phyloP scores from a whole-genome alignment of 768 basidiomycete genomes.

The Pholiota conissans region DNA sequence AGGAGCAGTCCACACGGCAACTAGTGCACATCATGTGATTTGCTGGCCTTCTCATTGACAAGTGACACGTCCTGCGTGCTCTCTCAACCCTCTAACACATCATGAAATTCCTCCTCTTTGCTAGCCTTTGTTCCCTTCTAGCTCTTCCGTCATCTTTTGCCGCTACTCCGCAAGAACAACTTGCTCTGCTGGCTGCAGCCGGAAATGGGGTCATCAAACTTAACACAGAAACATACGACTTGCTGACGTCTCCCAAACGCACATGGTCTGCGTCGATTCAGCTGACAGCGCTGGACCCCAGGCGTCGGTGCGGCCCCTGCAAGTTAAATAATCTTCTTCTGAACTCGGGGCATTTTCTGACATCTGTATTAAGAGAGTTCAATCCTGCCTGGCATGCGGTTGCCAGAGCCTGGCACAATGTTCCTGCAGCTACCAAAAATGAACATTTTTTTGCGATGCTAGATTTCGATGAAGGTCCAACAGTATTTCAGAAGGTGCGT shows the following conservation, averaged over 20 bases:
- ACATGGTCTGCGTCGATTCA: slow-evolving; percentile 88
- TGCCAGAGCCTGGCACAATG: slow-evolving; percentile 78
- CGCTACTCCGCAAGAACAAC: slow-evolving; percentile 49
- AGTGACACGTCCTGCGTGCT: slow-evolving; percentile 22
- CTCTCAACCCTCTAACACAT: slow-evolving; percentile 19
- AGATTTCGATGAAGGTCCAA: slow-evolving; percentile 80
- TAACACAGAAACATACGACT: slow-evolving; percentile 72
- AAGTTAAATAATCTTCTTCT: slow-evolving; percentile 51
- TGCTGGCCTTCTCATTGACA: slow-evolving; percentile 4
- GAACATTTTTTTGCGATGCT: slow-evolving; percentile 90
- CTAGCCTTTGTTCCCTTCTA: slow-evolving; percentile 30
- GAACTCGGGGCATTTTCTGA: background rate
- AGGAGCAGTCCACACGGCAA: background rate
- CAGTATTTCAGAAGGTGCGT: slow-evolving; percentile 79
- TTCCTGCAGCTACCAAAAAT: slow-evolving; percentile 60
- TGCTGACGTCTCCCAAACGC: slow-evolving; percentile 72
- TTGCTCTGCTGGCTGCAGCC: slow-evolving; percentile 64
- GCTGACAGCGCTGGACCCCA: slow-evolving; percentile 82
- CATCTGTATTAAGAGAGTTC: slow-evolving; percentile 61
- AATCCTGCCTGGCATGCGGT: slow-evolving; percentile 81
- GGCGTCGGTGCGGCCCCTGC: slow-evolving; percentile 91
- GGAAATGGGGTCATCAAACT: slow-evolving; percentile 84
- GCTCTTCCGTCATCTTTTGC: slow-evolving; percentile 32
- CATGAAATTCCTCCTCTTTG: slow-evolving; percentile 21
- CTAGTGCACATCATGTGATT: slow-evolving; percentile 17